Base-by-base conservation (phyloP, 129 eudicot genomes). In the Solidago caesia region DNA sequence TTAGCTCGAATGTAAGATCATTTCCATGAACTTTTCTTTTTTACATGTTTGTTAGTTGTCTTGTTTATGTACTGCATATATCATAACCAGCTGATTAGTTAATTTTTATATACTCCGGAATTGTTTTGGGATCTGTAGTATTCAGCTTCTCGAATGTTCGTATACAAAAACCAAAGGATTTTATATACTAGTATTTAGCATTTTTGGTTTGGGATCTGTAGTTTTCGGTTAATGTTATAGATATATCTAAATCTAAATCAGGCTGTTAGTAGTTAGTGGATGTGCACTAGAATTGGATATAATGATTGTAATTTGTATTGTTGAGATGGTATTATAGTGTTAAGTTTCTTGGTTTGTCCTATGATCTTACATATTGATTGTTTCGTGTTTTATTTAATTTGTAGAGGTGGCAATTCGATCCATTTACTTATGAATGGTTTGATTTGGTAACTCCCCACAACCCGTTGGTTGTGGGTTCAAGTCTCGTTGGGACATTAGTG, bases 1-100 rank as follows among this genome's bases (percentile, higher is more conserved):
- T 88, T 66, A 73, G 74, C 90, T 67, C 92, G 81, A 86, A 87
- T 91, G 96, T 92, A 82, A 88, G 96, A 75, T 70, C 67, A 51
- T 74, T 48, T 79, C 49, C 29, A 44, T 11, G 16, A 58, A 46
- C 47, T 55, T 77, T 2, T 0, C 6, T 4, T 2, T 44, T 75
- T 21, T 15, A 25, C 26, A 0, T 44, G 51, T 64, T 71, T 56
- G 14, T 61, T 73, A 44, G 7, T 75, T 66, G 7, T 42, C 8
- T 57, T 64, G 56, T 68, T 68, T 26, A 43, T 78, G 15, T n/a
- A 73, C 46, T 13, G 64, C 39, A 74, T 64, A 41, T 76, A 6
- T 67, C 7, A 57, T 25, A 65, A 75, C 29, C 52, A n/a, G 46
- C n/a, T 66, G 42, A 70, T 51, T 70, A 1, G 13, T 70, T 33